Base-by-base conservation (phyloP, 331 rosid genomes). In the Phaseolus coccineus region DNA sequence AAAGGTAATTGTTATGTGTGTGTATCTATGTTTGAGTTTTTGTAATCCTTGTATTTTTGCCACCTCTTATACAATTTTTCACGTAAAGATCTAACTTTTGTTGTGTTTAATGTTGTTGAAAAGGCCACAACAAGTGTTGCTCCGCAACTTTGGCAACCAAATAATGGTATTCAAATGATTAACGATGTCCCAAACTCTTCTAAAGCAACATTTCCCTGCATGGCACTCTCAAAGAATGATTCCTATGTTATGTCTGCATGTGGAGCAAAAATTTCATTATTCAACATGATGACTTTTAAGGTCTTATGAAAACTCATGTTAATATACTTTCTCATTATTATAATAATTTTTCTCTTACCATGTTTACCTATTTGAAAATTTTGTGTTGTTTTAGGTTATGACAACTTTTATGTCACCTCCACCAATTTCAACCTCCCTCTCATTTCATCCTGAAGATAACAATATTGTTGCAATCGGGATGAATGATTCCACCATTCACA, bases 371-470 rank as follows among this genome's bases (percentile, higher is more conserved):
- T 52, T 3, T 37, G 78, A 77, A 63, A 47, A 57, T 22, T 59
- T 6, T 42, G 52, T 62, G 66, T 31, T 39, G 72, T 48, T 44
- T 79, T 47, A 85, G 96, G 83, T 87, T 14, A 88, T 85, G 89
- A 83, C 88, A 65, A 88, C 89, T 71, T 91, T 91, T 79, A 89
- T 91, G 96, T 73, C 87, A 2, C 92, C 97, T 4, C 97, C 97
- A 6, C 96, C 96, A 12, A 83, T 83, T 6, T 84, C 97, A 69
- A 91, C 96, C 1, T 89, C 56, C 77, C 87, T 93, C 35, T 90
- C 87, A 14, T 93, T 93, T 80, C 94, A 86, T 42, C 97, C 94
- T 68, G 85, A 80, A 77, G 93, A 93, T 84, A 91, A 93, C 78
- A 91, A 91, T 69, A 84, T 91, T 15, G 56, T 87, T 33, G 97